Evolutionary conservation across 257 asterid genomes (phyloP).

Genomic region (Forsythia viridissima): DNA sequence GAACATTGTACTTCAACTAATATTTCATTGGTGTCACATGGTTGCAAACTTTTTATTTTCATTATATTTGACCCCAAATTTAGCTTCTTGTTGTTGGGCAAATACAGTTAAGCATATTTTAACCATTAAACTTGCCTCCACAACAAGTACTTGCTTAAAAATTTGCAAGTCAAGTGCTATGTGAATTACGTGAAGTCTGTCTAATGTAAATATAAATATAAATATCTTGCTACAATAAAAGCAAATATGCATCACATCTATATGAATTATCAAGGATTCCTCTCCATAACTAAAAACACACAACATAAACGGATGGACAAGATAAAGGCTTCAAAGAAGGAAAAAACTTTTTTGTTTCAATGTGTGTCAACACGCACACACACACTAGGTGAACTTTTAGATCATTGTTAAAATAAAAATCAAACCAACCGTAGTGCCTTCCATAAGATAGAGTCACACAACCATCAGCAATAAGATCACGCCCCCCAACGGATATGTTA

Average conservation of each 20-base stretch:
- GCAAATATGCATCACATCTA: slow-evolving; percentile 8
- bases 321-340: not conserved
- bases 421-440: slow-evolving; percentile 90
- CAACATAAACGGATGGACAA: slow-evolving; percentile 1
- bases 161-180: not conserved
- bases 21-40: not conserved
- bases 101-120: not conserved
- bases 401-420: slow-evolving; percentile 26
- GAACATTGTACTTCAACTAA: not conserved
- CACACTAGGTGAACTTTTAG: not conserved
- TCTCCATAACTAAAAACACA: slow-evolving; percentile 17
- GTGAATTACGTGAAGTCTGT: slow-evolving; percentile 3
- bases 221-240: not conserved
- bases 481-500: slow-evolving; percentile 93
- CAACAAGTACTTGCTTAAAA: slow-evolving; percentile 9
- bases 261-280: not conserved
- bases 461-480: slow-evolving; percentile 94
- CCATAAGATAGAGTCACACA: slow-evolving; percentile 82
- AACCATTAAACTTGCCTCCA: slow-evolving; percentile 14
- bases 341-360: not conserved
- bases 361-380: not conserved
- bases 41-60: not conserved
- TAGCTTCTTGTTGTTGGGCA: not conserved
- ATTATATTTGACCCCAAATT: not conserved
- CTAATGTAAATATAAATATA: slow-evolving; percentile 15